Percentiles rank a stretch among this genome's conserved stretches.
These are phyloP conservation scores for Sodiomyces alkalinus DNA, from an alignment of 2,329 filamentous ascomycete species.

Conservation along the genomic window DNA sequence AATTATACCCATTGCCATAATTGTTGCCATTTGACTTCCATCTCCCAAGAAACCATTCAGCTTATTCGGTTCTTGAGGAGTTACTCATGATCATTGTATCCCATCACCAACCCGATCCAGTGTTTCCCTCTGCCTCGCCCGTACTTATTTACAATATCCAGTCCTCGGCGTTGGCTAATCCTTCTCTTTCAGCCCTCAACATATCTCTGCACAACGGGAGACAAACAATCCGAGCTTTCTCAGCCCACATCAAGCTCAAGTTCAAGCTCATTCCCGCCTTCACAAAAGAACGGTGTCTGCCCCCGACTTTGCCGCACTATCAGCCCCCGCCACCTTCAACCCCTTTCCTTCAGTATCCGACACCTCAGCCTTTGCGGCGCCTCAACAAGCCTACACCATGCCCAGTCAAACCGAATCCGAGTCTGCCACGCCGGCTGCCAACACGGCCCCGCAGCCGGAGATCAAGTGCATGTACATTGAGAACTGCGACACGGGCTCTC, in stretches of 20 bases:
- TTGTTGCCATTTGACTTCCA: too few species aligned
- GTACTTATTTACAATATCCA: background rate
- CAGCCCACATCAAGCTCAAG: slow-evolving; percentile 7
- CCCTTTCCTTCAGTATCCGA: slow-evolving; percentile 9
- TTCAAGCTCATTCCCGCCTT: slow-evolving; percentile 10
- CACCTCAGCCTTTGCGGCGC: slow-evolving; percentile 3
- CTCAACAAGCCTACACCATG: slow-evolving; percentile 9
- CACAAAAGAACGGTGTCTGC: slow-evolving; percentile 37
- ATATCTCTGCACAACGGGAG: slow-evolving; percentile 4
- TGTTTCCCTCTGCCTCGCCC: too few species aligned
- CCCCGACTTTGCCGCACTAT: slow-evolving; percentile 24
- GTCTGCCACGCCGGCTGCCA: slow-evolving; percentile 1
- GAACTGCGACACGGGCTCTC: slow-evolving; percentile 43
- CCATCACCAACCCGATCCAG: too few species aligned
- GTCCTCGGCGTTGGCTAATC: slow-evolving; percentile 1
- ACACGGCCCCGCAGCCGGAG: slow-evolving; percentile 4
- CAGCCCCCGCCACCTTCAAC: slow-evolving; percentile 5
- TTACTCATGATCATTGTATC: too few species aligned
- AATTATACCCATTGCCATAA: too few species aligned
- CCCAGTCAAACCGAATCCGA: slow-evolving; percentile 1
- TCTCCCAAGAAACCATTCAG: too few species aligned
- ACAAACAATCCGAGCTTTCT: slow-evolving; percentile 6
- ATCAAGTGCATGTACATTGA: slow-evolving; percentile 37
- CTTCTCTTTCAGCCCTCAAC: slow-evolving; percentile 5
- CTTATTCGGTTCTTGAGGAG: background rate